Evolutionary conservation across 2,329 filamentous ascomycete genomes (phyloP).

Genomic region (Pseudogymnoascus sp.): DNA sequence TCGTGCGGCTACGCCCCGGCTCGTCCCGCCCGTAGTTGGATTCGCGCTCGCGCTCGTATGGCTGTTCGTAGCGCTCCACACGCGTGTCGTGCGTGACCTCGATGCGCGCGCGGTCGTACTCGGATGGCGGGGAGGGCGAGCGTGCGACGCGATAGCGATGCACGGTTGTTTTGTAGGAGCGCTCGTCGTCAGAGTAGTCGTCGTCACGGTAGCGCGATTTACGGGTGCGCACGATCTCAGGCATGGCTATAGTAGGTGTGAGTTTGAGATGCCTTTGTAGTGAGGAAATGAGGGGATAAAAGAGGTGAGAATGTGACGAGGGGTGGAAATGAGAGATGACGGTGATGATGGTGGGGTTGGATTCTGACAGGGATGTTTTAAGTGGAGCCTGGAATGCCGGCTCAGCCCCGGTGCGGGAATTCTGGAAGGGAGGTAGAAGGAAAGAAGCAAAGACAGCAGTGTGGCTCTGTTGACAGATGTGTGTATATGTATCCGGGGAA

Average conservation of each 20-base stretch:
- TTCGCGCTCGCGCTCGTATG: constrained; percentile 32
- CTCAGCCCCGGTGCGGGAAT: not conserved
- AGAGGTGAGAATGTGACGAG: not conserved
- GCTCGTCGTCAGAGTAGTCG: constrained; percentile 27
- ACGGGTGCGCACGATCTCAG: constrained; percentile 12
- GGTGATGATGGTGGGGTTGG: not conserved
- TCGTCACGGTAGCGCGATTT: constrained; percentile 23
- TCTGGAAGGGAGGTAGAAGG: not conserved
- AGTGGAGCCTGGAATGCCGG: constrained; percentile 4
- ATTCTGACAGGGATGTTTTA: not conserved
- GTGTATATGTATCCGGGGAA: not conserved
- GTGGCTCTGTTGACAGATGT: not conserved
- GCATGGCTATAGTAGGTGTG: constrained; percentile 7
- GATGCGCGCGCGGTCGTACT: constrained; percentile 25
- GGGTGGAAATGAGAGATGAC: not conserved
- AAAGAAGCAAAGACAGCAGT: not conserved
- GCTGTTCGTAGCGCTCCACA: constrained; percentile 18
- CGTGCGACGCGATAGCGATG: constrained; percentile 28
- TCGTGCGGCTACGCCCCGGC: constrained; percentile 26
- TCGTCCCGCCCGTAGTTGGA: constrained; percentile 32
- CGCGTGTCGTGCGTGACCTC: constrained; percentile 25
- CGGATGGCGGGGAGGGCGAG: constrained; percentile 23
- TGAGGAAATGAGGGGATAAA: not conserved
- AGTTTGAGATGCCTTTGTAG: not conserved
- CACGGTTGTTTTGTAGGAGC: constrained; percentile 25